Percentiles rank a stretch among this genome's conserved stretches.
phyloP scores from a whole-genome alignment of 441 rosid genomes.

The Dalechampia spathulata region DNA sequence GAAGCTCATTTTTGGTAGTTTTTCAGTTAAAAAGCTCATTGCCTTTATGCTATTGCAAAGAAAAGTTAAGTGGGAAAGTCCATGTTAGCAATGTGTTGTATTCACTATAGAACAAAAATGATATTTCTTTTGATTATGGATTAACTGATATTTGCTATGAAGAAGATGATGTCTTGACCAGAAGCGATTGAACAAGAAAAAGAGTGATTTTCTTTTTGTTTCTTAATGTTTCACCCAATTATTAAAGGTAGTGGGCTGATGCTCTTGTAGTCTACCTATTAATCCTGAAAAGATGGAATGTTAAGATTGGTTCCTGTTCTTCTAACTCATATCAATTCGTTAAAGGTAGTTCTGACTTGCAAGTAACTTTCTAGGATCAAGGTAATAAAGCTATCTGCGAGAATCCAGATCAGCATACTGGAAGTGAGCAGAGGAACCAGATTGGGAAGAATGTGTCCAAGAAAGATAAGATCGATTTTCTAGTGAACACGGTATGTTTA shows the following conservation, averaged over 20 bases:
- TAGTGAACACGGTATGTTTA: constrained; percentile 59
- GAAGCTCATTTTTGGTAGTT: too few species aligned
- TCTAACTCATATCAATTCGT: neutral
- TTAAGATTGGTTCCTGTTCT: neutral
- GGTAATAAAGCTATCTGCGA: constrained; percentile 12
- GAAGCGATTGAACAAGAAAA: neutral
- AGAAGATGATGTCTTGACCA: neutral
- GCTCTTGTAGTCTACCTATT: neutral
- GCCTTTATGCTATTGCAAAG: too few species aligned
- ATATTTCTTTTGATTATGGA: neutral
- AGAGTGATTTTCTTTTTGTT: neutral
- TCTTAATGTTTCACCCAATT: neutral
- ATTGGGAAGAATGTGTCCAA: constrained; percentile 67
- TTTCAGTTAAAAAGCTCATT: too few species aligned
- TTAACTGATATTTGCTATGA: too few species aligned
- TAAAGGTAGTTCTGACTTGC: neutral
- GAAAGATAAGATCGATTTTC: constrained; percentile 66
- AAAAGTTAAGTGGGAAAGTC: neutral
- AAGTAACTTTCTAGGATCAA: constrained; percentile 20
- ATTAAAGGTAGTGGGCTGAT: neutral
- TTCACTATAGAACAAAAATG: neutral
- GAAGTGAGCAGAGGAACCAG: constrained; percentile 28
- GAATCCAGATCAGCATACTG: constrained; percentile 23
- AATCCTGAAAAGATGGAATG: neutral
- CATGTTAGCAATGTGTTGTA: neutral